Base-by-base conservation (phyloP, 441 rosid genomes). In the Populus trichocarpa region DNA sequence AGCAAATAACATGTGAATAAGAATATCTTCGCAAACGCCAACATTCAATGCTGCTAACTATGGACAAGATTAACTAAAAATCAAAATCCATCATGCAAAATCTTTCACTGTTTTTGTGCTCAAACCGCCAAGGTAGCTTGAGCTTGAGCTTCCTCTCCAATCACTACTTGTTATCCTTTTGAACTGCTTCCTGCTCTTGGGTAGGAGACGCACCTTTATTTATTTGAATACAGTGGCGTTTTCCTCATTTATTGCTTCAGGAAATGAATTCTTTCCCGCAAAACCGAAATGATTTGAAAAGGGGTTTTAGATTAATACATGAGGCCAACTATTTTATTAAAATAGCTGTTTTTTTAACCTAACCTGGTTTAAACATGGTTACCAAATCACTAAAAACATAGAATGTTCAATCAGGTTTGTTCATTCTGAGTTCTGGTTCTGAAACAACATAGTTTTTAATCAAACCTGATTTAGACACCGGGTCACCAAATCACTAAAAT, bases 241-340 rank as follows among this genome's bases (percentile, higher is more conserved):
- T 79, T 80, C 87, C 69, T 77, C 88, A n/a, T 77, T 84, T 81
- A 80, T 82, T 78, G 84, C 83, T 76, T 86, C 84, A 8, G 84
- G 25, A 46, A 64, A 66, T 46, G 80, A 16, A 14, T 65, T 63
- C 74, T 85, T 84, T 76, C 70, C 80, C 50, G 5, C 36, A 6
- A 7, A 33, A 6, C 36, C 36, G 36, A 33, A 33, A 33, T 33
- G 36, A 33, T 11, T 13, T 12, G 50, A 13, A 40, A 12, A 40
- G 3, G 50, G 40, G 16, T 4, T 11, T 13, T 40, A 33, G 5
- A 40, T 40, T 13, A 0, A 0, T 40, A 11, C 50, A 33, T 1
- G 13, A 13, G 50, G 4, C 4, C 50, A 40, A 25, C 71, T 84
- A 32, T 67, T 71, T 79, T 73, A 33, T 33, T 33, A 33, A 33